These are phyloP conservation scores for Pythium scleroteichum DNA, from an alignment of 352 stramenopile genomes.

Conservation along the genomic window DNA sequence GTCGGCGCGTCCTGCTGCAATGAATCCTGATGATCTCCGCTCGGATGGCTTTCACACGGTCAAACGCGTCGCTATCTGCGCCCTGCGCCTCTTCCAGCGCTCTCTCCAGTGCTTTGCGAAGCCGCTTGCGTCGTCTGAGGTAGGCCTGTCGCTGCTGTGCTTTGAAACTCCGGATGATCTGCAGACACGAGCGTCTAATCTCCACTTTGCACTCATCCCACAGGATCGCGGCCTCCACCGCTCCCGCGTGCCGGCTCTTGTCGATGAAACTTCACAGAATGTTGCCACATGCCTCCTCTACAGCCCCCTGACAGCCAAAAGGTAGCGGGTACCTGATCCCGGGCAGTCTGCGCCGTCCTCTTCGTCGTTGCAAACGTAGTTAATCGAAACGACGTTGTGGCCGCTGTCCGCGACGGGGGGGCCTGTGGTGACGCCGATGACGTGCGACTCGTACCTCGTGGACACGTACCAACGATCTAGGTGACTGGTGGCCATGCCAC, in stretches of 20 bases:
- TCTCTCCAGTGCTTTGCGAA: no score
- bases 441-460: not conserved
- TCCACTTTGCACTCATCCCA: not conserved
- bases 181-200: not conserved
- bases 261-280: not conserved
- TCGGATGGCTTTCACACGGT: no score
- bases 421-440: not conserved
- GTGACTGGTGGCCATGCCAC: not conserved
- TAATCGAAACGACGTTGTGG: not conserved
- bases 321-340: conserved; percentile 9
- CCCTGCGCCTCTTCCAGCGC: no score
- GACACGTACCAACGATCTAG: not conserved
- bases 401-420: not conserved
- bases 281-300: not conserved
- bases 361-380: not conserved
- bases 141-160: not conserved
- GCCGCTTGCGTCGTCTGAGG: not conserved
- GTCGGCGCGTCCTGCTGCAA: not conserved
- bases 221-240: no score
- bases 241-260: not conserved
- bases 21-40: not conserved
- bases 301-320: not conserved
- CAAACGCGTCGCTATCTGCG: no score
- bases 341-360: not conserved
- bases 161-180: not conserved